Conservation (phyloP, 805 yeast genomes). For the Myxozyma sirexii region DNA sequence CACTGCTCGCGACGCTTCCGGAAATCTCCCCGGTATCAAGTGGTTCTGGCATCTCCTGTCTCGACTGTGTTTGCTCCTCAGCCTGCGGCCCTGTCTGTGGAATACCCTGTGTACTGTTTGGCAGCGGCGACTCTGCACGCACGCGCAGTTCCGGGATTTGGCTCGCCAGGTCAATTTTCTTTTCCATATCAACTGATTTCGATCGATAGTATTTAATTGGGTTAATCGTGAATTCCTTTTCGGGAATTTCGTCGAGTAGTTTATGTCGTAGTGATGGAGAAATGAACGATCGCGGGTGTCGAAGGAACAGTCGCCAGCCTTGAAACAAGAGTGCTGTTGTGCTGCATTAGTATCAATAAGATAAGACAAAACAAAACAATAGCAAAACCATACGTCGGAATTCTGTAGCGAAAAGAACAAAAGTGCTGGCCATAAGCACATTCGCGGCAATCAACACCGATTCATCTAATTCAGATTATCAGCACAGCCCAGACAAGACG, state of each 20-base stretch:
- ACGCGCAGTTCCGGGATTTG: not conserved
- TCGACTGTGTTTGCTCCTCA: too few relatives aligned
- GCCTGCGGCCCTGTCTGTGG: too few relatives aligned
- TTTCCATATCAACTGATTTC: not conserved
- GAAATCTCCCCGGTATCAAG: too few relatives aligned
- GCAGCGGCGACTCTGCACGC: not conserved
- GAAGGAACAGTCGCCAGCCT: constrained; percentile 20
- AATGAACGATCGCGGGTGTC: constrained; percentile 16
- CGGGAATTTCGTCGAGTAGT: constrained; percentile 5
- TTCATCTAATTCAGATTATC: not conserved
- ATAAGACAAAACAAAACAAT: not conserved
- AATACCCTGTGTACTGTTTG: too few relatives aligned
- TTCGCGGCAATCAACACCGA: constrained; percentile 5
- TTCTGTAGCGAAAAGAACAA: constrained; percentile 12
- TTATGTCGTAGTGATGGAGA: not conserved
- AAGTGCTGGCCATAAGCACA: constrained; percentile 10
- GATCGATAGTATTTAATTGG: constrained; percentile 9
- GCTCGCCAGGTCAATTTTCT: not conserved
- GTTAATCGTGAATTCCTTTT: constrained; percentile 1
- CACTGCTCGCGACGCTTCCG: too few relatives aligned
- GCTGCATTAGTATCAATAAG: not conserved
- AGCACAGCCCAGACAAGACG: not conserved
- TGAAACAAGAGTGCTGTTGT: constrained; percentile 11
- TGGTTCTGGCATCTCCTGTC: too few relatives aligned
- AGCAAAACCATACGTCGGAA: constrained; percentile 9